Conservation (phyloP, 495 filamentous ascomycete genomes). For the Tuber microsphaerosporum region DNA sequence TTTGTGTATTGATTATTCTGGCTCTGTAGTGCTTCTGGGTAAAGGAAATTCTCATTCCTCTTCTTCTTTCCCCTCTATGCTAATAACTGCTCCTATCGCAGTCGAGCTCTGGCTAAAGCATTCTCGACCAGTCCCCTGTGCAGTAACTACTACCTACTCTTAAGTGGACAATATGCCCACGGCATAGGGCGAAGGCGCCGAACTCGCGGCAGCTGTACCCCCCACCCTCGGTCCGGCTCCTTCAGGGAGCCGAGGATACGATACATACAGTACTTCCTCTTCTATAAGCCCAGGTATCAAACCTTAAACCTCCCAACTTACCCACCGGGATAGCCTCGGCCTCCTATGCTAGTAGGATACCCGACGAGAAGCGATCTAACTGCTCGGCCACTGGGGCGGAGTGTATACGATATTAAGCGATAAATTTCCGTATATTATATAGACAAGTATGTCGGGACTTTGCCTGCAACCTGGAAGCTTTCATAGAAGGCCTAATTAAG, state of each 20-base stretch:
- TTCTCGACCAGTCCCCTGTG: background rate
- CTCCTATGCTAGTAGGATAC: background rate
- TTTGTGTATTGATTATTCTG: background rate
- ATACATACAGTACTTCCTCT: background rate
- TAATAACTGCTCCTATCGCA: background rate
- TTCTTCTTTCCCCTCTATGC: background rate
- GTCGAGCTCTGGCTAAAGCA: background rate
- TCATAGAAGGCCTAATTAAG: background rate
- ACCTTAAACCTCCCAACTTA: background rate
- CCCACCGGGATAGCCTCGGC: background rate
- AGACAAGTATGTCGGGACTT: background rate
- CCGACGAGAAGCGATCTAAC: background rate
- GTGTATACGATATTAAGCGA: background rate
- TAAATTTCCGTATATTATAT: background rate
- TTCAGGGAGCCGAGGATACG: background rate
- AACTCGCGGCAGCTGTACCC: background rate
- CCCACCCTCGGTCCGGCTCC: background rate
- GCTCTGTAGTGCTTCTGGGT: background rate
- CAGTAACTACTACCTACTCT: background rate
- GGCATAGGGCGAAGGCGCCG: background rate
- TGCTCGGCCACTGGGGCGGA: background rate
- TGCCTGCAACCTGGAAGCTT: background rate
- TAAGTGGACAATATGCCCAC: background rate
- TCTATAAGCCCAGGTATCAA: background rate
- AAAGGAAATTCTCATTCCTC: background rate